These are phyloP conservation scores for Micromonas pusilla DNA, from an alignment of 139 green algal species.

Conservation along the genomic window DNA sequence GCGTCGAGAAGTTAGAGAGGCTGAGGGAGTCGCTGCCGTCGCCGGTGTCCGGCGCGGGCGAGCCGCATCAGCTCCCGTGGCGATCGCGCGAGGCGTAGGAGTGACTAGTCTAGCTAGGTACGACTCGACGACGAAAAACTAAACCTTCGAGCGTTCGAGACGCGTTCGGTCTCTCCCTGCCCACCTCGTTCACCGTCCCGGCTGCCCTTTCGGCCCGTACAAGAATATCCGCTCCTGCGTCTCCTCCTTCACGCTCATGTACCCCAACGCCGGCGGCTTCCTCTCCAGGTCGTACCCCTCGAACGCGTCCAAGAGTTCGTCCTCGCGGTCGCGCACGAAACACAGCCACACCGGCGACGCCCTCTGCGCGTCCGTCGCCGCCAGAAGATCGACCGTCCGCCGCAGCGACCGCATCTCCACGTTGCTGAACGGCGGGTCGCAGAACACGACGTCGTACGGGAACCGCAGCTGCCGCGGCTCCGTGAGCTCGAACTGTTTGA, in stretches of 20 bases:
- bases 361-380: background rate
- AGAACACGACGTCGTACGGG: constrained; percentile 15
- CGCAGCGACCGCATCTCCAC: background rate
- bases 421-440: constrained; percentile 14
- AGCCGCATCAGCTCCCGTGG: too few species aligned
- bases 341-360: background rate
- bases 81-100: too few species aligned
- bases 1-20: too few species aligned
- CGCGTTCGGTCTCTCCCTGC: too few species aligned
- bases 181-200: too few species aligned
- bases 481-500: background rate
- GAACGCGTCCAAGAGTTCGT: background rate
- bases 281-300: background rate
- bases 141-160: too few species aligned
- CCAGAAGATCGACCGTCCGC: background rate
- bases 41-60: too few species aligned
- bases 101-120: too few species aligned
- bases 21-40: too few species aligned
- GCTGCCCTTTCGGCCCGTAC: constrained; percentile 5
- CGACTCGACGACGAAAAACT: too few species aligned
- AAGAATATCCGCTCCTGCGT: constrained; percentile 5
- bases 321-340: background rate
- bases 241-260: background rate
- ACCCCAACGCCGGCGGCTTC: constrained; percentile 2
- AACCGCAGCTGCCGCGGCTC: background rate